Evolutionary conservation across 2,329 filamentous ascomycete species (phyloP), one percentile per base, ranked within the genome.

Genomic region (Plectosphaerella cucumerina): DNA sequence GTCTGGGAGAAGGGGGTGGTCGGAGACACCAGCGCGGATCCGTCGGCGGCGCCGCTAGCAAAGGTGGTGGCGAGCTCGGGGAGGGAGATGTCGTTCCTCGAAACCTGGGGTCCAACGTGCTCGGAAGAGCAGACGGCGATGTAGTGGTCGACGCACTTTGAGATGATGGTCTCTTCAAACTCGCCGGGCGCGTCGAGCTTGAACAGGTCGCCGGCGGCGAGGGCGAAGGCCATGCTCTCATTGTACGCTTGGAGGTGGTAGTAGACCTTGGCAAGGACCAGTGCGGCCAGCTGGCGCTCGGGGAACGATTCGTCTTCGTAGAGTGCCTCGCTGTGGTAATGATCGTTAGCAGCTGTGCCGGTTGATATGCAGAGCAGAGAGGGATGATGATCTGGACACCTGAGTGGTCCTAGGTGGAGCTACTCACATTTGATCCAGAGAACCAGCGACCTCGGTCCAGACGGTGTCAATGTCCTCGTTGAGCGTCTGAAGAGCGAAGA

Each of bases 161-260:
- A 93, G 69, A 97, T 92, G 73, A 99, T 97, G 51, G 94, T 99
- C 75, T 99, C 92, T 71, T 99, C 94, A 65, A 96, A 99, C 75
- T 99, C 94, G 70, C 90, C 89, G 48, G 89, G 87, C 50, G 86
- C 81, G 64, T 97, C 89, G 58, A 97, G 82, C 74, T 95, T 90
- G 78, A 99, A 97, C 47, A 96, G 85, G 67, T 97, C 90, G 54
- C 94, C 94, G 21, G 94, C 92, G 53, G 91, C 92, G 44, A 99
- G 83, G 57, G 94, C 94, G 71, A 99, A 97, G 48, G 90, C 89
- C 93, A 99, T 97, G 72, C 93, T 97, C 76, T 99, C 94, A 68
- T 97, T 94, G 77, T 99, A 99, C 69, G 94, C 94, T 73, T 97
- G 91, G 49, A 99, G 85, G 68, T 99, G 94, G 68, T 97, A 99